Evolutionary conservation across 2,329 filamentous ascomycete species (phyloP), one percentile per base, ranked within the genome.

Genomic region (Xylariaceae sp.): DNA sequence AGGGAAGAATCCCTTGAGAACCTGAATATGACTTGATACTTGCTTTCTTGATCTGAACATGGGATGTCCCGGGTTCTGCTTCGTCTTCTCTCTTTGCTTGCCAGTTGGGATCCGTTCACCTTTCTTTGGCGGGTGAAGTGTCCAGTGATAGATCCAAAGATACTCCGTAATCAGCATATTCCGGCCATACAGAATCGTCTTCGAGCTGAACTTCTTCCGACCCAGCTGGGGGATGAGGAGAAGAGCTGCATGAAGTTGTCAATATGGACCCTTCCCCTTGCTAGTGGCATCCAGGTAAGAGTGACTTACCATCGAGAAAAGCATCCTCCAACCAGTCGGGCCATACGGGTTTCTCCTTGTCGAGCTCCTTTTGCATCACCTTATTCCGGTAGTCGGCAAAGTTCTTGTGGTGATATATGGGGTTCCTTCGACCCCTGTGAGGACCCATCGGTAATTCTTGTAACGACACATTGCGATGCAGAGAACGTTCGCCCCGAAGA

Each of bases 111-210:
- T 73, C 3, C 60, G 53, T 52, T 73, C 73, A 2, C 79, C 80
- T 11, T 70, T 67, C 51, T 65, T 63, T 2, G 78, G 74, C 35
- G 77, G 75, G 60, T 82, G 74, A 37, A 73, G 71, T 37, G 73
- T 72, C 69, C 75, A 75, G 65, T 78, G 78, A 8, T 78, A 76
- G 60, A 82, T 78, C 80, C 80, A 88, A 50, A 88, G 79, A 72
- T 88, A 88, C 72, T 87, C 84, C 67, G 80, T 82, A 67, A 89
- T 88, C 58, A 89, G 78, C 80, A 88, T 87, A 73, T 89, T 89
- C 53, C 86, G 82, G 3, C 86, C 86, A 65, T 86, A 83, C 45
- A 83, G 81, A 69, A 85, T 82, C 42, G 82, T 80, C 63, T 81
- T 80, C 74, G 86, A 85, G 60, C 81, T 84, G 69, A 85, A 86